Base-by-base conservation (phyloP, 2,329 filamentous ascomycete genomes). In the Emmonsiellopsis sp. region DNA sequence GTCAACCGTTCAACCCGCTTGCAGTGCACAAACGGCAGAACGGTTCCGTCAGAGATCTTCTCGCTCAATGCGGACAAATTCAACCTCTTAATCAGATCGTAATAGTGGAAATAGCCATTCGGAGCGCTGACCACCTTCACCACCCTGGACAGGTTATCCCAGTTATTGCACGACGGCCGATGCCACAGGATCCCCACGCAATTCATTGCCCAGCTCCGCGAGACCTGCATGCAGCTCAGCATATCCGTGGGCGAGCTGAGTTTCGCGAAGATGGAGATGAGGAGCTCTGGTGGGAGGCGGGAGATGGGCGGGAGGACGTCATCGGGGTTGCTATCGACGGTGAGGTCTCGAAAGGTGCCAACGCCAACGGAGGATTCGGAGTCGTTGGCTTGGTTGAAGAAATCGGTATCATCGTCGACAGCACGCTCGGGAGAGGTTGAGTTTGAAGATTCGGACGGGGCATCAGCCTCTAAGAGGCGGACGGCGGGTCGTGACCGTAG, bases 111-210 rank as follows among this genome's bases (percentile, higher is more conserved):
- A 71, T 87, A 92, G 60, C 88, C 86, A n/a, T 84, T 74, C 36
- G 80, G 74, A 32, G 84, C 78, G 45, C 82, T 79, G 37, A 96
- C 81, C 1, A 92, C 91, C 54, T 80, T 77, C 65, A 90, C 91
- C 60, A 98, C 93, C 60, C 76, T 85, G 63, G 83, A 77, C 62
- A 96, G 83, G 65, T 90, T 90, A 10, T 78, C 72, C 87, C 89
- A 96, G 62, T 84, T 88, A 63, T 86, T 90, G 73, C 93, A 97
- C 32, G 88, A 84, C 1, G 93, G 93, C 40, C 93, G 82, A 69
- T 96, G 91, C 93, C 93, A 98, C 21, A 98, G 78, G 59, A 95
- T 80, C 58, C 93, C 92, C 60, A 97, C 93, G 50, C 87, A 86
- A 66, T 96, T 96, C 58, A 86, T 79, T 32, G 93, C 87, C 93